Evolutionary conservation across 306 rosid species (phyloP), one percentile per base, ranked within the genome.

Genomic region (Albizia julibrissin): DNA sequence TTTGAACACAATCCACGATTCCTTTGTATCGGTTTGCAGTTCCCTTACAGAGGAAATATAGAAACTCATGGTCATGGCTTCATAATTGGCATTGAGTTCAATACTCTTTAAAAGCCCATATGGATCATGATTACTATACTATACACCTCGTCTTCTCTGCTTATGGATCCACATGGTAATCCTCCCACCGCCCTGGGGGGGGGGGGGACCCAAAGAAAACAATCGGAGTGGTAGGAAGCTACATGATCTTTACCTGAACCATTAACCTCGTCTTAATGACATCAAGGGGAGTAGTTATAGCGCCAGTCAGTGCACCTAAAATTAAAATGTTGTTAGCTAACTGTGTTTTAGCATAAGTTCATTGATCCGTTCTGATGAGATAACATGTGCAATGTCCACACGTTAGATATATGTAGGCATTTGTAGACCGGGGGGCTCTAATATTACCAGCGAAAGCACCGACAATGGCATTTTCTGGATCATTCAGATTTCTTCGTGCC

Each of bases 371-470:
- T 31, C 59, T 29, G 46, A 52, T 64, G 74, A 76, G 44, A 50
- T 44, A 74, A 10, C 8, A 37, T 69, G 64, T 40, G 1, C 2
- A 42, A 22, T 80, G 42, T 72, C 59, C 10, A 19, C 49, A 76
- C 40, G 42, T 75, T 50, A 71, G 37, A 40, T 11, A 39, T 73
- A 29, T 19, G 68, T n/a, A 44, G 27, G 29, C 18, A 56, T 52
- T 16, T n/a, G 43, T 26, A 59, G 50, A 44, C 33, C n/a, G n/a
- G 31, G 65, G 75, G 75, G 69, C 46, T 62, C 69, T 31, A 69
- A 78, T 50, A 61, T 83, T 87, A 95, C 99, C 99, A 71, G 99
- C 93, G 89, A 95, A 95, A 86, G 99, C 98, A 71, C 99, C 98
- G 75, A 95, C 90, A 64, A 95, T 26, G 31, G 99, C 99, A 87